Base-by-base conservation (phyloP, 179 eudicot species). In the Patellifolia procumbens region DNA sequence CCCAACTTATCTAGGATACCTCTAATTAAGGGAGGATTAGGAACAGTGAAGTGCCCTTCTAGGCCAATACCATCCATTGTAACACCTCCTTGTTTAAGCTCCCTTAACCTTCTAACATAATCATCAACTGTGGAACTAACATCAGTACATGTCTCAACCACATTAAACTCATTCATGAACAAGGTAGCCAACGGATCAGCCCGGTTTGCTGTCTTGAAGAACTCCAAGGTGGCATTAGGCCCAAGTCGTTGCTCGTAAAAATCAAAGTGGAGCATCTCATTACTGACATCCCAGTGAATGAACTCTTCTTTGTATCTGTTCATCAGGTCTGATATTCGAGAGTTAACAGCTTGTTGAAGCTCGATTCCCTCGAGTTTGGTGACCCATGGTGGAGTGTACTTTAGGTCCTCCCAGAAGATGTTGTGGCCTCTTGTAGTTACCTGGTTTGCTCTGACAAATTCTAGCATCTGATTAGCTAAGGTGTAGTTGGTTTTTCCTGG, bases 241-340 rank as follows among this genome's bases (percentile, higher is more conserved):
- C 98, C 98, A 5, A 96, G 87, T 34, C 90, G 82, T 32, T 83
- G 66, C 82, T 93, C 96, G 29, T 90, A 93, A 83, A 93, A 93
- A 75, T 85, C 80, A 15, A 79, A 93, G 53, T 95, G 98, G 29
- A 95, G 92, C 86, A 90, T 87, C 81, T 95, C 98, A 49, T 95
- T 93, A 85, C 87, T 91, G 64, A 95, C 92, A 58, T 95, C 98
- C 97, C 98, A 95, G 71, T 95, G 99, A 5, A 93, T 78, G 78
- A 95, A 95, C 49, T 91, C 86, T 26, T 83, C 91, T 67, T 77
- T 90, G 81, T 87, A 95, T 62, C 72, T 87, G 67, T 61, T 66
- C 93, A 93, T 85, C 22, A 91, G 81, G 81, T 94, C 86, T 34
- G 78, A 53, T 67, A 93, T 89, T 17, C 97, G 74, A 28, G 84